Conservation (phyloP, 305 asterid species). For the Solanum hybrid region DNA sequence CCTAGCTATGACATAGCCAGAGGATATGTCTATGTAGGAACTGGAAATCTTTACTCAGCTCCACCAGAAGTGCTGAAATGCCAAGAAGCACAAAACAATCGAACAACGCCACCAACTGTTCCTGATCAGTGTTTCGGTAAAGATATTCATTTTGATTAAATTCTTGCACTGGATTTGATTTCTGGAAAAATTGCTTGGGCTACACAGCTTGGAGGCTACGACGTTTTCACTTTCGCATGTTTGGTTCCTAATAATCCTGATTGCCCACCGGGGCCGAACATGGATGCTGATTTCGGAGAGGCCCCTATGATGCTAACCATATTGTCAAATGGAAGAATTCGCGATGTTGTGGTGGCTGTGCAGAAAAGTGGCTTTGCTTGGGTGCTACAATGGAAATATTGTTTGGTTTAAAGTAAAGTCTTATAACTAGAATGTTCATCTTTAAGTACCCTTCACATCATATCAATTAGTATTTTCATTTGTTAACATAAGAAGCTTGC, state of each 20-base stretch:
- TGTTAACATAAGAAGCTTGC: too few species aligned
- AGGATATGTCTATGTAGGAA: constrained; percentile 39
- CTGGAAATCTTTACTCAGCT: constrained; percentile 56
- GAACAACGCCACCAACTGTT: constrained; percentile 29
- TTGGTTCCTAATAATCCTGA: constrained; percentile 52
- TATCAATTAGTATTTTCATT: neutral
- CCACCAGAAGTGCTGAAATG: constrained; percentile 43
- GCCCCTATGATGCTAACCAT: constrained; percentile 63
- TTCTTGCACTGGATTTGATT: constrained; percentile 44
- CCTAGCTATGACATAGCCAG: constrained; percentile 41
- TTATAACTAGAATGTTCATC: neutral
- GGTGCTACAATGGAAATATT: constrained; percentile 42
- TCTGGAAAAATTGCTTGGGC: constrained; percentile 54
- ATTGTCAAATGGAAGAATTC: constrained; percentile 13
- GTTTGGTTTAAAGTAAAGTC: constrained; percentile 43
- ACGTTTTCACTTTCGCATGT: constrained; percentile 49
- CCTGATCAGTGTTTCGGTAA: constrained; percentile 44
- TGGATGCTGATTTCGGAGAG: constrained; percentile 82
- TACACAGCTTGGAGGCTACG: constrained; percentile 46
- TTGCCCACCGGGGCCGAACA: constrained; percentile 59
- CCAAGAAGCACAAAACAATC: constrained; percentile 43
- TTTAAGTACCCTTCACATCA: neutral
- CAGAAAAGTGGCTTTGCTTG: constrained; percentile 72
- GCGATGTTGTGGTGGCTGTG: constrained; percentile 59
- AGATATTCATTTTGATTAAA: constrained; percentile 47